Evolutionary conservation across 345 rosid species (phyloP), one percentile per base, ranked within the genome.

Genomic region (Erucastrum elatum): DNA sequence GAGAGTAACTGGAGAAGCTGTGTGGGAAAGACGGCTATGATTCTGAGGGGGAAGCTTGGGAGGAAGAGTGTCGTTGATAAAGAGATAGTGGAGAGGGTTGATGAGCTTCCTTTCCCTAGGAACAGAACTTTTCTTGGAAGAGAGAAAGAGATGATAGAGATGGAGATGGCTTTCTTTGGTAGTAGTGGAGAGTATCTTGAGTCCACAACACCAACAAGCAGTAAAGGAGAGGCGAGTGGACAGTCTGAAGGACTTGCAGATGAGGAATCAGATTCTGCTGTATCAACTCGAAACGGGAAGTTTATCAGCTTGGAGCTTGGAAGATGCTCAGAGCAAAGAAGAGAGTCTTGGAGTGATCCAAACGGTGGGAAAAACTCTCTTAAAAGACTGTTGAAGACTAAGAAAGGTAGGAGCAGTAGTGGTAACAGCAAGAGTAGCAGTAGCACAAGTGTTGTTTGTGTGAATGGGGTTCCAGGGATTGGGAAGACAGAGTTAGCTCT

Each of bases 401-500:
- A 90, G 89, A 94, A 89, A 74, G 79, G 86, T 26, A 92, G 83
- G 75, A 84, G 87, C 77, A 68, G 29, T 78, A 87, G 90, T 37
- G 86, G 90, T 39, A 88, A 74, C 81, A 83, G 76, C 78, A 90
- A 81, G 86, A 67, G 84, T 62, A 77, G 84, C 58, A 77, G 87
- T 77, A 44, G 87, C 79, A 75, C 74, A 71, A 86, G 85, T 62
- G 92, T 90, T 70, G 76, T 90, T 33, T 92, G 97, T 71, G 77
- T 92, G 34, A 89, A 87, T 79, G 97, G 98, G 16, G 76, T 83
- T 72, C 87, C 92, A 8, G 97, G 96, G 58, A 85, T 84, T 51
- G 97, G 98, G 30, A 94, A 94, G 85, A 94, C 97, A 4, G 97
- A 94, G 84, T 70, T 94, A 44, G 98, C 92, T 21, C 89, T 89